Base-by-base conservation (phyloP, 2,329 filamentous ascomycete species). In the Madurella fahalii region DNA sequence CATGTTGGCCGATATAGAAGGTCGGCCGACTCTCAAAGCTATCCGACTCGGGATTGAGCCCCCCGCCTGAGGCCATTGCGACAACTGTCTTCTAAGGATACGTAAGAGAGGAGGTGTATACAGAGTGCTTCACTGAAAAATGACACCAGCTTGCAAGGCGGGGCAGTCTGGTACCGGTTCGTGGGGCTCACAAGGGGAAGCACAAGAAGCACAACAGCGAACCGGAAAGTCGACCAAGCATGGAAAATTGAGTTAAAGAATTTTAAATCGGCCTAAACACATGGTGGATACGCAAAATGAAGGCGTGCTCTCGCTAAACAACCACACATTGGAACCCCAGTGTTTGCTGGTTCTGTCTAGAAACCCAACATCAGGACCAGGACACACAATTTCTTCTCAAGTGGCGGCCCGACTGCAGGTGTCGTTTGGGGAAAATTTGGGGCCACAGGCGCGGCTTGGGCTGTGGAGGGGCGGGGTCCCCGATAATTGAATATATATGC, bases 1-100 rank as follows among this genome's bases (percentile, higher is more conserved):
- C 86, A 71, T 92, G 88, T 59, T 90, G 85, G 54, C 87, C 86
- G 62, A 91, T 77, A 64, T 86, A 88, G 66, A 90, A 89, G 11
- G 53, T 60, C 1, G 77, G 77, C 34, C 71, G 66, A 44, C 51
- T 59, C 13, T 71, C 65, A 46, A 65, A 70, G 52, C 50, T 59
- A 8, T 65, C 64, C 47, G 66, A 67, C 44, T 64, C 65, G 12
- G 65, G 65, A 50, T 68, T 62, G 43, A 67, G 60, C 18, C 42
- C 49, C 37, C 55, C 54, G 31, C 50, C 47, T n/a, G 62, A 63
- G 34, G 60, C 31, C 64, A 66, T 62, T n/a, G 31, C 55, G 48
- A n/a, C 20, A 47, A n/a, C 52, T 40, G 47, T 17, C 9, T 49
- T 39, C 17, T 34, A 30, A 39, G 32, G 48, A 17, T 5, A 16